phyloP scores from a whole-genome alignment of 2,329 filamentous ascomycete species.

The Colletotrichum spaethianum region DNA sequence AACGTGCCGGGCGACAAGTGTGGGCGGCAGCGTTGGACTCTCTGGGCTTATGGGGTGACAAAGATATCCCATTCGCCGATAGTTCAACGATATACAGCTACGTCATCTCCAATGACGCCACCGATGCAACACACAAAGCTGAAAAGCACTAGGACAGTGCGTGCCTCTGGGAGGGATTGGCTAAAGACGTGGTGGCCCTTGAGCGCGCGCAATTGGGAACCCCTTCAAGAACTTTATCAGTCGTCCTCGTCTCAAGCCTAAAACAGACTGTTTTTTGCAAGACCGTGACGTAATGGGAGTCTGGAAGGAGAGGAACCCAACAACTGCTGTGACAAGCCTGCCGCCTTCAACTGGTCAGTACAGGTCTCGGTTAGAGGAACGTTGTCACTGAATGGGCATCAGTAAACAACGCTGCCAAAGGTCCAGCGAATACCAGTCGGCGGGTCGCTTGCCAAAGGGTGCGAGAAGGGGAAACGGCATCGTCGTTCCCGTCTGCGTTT shows the following conservation, averaged over 20 bases:
- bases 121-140: constrained; percentile 18
- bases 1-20: constrained; percentile 24
- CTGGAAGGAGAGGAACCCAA: neutral
- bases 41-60: constrained; percentile 18
- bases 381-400: neutral
- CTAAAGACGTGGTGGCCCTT: constrained; percentile 15
- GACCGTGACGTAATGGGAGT: constrained; percentile 33
- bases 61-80: constrained; percentile 21
- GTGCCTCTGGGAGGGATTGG: constrained; percentile 6
- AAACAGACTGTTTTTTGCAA: constrained; percentile 22
- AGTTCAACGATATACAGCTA: constrained; percentile 26
- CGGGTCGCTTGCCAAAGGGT: neutral
- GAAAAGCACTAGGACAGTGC: constrained; percentile 31
- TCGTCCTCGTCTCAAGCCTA: constrained; percentile 32
- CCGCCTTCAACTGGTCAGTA: neutral
- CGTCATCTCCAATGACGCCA: constrained; percentile 38
- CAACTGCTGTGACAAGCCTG: neutral
- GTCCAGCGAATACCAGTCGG: neutral
- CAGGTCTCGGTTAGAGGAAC: neutral
- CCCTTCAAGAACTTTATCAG: constrained; percentile 38
- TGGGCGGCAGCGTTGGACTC: neutral
- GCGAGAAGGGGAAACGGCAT: neutral
- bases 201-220: constrained; percentile 14
- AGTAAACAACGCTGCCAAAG: neutral
- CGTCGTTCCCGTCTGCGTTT: neutral